phyloP scores from a whole-genome alignment of 768 basidiomycete genomes.

The Collybiopsis luxurians region DNA sequence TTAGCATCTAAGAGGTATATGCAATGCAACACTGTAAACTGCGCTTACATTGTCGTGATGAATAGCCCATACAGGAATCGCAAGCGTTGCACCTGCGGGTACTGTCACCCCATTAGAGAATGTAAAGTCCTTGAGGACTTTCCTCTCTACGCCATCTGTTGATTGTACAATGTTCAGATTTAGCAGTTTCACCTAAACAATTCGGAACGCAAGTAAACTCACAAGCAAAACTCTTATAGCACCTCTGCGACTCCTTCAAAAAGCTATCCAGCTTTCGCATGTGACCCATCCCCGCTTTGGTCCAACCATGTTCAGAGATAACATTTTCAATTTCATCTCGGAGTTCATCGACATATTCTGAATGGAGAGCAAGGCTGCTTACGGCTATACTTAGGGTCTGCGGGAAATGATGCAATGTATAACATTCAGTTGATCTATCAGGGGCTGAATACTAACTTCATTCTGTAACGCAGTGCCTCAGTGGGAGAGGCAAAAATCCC shows the following conservation, averaged over 20 bases:
- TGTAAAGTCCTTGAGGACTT: constrained; percentile 28
- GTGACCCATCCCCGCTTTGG: constrained; percentile 26
- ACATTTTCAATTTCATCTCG: constrained; percentile 23
- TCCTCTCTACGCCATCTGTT: constrained; percentile 11
- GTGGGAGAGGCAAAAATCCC: neutral
- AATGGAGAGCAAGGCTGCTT: constrained; percentile 15
- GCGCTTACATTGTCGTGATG: constrained; percentile 28
- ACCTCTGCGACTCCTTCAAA: constrained; percentile 29
- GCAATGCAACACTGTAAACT: neutral
- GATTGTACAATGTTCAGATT: too few species aligned
- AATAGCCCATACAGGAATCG: constrained; percentile 14
- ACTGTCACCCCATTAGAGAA: constrained; percentile 35
- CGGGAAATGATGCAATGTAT: neutral
- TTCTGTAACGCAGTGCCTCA: neutral
- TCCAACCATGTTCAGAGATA: constrained; percentile 27
- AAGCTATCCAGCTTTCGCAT: constrained; percentile 37
- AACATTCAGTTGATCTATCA: neutral
- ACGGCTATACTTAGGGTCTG: constrained; percentile 16
- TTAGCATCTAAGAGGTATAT: too few species aligned
- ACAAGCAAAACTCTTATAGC: constrained; percentile 14
- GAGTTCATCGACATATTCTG: constrained; percentile 18
- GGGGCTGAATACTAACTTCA: neutral
- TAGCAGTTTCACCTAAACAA: too few species aligned
- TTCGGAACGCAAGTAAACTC: neutral
- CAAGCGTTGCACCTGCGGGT: constrained; percentile 25